phyloP scores from a whole-genome alignment of 306 rosid genomes.

The Citrullus colocynthis region DNA sequence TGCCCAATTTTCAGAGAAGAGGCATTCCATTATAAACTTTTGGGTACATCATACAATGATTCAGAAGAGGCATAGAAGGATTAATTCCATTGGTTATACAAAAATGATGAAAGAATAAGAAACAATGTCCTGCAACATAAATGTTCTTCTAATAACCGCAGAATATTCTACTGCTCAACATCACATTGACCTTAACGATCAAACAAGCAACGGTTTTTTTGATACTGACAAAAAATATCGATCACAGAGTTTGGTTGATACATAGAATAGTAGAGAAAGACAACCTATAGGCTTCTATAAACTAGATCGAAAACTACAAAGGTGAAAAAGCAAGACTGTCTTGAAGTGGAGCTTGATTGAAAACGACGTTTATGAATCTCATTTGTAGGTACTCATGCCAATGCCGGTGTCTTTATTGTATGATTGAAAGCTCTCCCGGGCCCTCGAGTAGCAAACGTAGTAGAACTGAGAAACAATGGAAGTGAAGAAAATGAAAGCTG shows the following conservation, averaged over 20 bases:
- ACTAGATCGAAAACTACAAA: neutral
- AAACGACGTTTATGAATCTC: constrained; percentile 18
- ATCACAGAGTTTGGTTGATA: neutral
- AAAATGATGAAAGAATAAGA: neutral
- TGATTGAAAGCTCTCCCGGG: constrained; percentile 70
- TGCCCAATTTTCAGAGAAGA: neutral
- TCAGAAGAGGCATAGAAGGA: neutral
- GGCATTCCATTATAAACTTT: neutral
- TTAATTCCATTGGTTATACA: neutral
- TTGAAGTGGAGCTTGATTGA: neutral
- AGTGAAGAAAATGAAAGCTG: constrained; percentile 70
- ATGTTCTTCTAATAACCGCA: neutral
- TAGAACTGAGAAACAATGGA: constrained; percentile 56
- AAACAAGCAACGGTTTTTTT: neutral
- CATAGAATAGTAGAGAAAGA: neutral
- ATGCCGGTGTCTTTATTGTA: constrained; percentile 51
- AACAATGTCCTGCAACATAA: neutral
- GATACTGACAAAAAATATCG: neutral
- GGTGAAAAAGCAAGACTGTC: neutral
- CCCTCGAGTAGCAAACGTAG: constrained; percentile 71
- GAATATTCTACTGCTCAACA: neutral
- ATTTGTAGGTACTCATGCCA: constrained; percentile 77
- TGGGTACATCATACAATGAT: neutral
- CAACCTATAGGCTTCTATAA: constrained; percentile 1
- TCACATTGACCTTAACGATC: neutral